Evolutionary conservation across 2,329 filamentous ascomycete species (phyloP).

Genomic region (Cytospora paraplurivora): DNA sequence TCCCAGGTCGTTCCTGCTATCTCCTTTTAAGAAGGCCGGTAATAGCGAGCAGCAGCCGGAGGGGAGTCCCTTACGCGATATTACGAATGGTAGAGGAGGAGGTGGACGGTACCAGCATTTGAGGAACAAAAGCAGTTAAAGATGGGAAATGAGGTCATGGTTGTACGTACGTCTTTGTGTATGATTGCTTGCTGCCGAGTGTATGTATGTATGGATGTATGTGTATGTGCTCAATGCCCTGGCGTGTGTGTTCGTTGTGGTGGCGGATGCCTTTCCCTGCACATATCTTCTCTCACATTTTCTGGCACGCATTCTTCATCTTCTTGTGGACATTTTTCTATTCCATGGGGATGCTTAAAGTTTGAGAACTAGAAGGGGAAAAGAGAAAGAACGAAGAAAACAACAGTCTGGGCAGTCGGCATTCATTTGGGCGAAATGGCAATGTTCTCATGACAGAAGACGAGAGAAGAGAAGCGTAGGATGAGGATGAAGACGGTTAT

Average conservation of each 20-base stretch:
- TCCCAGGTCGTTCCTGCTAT: slow-evolving; percentile 36
- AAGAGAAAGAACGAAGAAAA: background rate
- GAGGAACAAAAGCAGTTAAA: slow-evolving; percentile 20
- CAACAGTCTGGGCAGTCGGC: background rate
- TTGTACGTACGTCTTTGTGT: slow-evolving; percentile 25
- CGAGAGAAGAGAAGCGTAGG: slow-evolving; percentile 32
- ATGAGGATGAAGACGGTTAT: slow-evolving; percentile 33
- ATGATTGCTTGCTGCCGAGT: slow-evolving; percentile 14
- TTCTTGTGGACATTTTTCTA: slow-evolving; percentile 7
- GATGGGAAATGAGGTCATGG: slow-evolving; percentile 28
- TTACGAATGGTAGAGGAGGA: slow-evolving; percentile 32
- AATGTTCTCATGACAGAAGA: slow-evolving; percentile 29
- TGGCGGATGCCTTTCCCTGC: slow-evolving; percentile 4
- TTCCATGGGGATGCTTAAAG: slow-evolving; percentile 30
- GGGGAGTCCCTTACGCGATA: slow-evolving; percentile 23
- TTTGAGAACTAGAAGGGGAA: background rate
- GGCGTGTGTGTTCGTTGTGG: slow-evolving; percentile 9
- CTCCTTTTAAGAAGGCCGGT: slow-evolving; percentile 29
- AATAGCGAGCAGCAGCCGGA: slow-evolving; percentile 11
- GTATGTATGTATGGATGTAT: slow-evolving; percentile 23
- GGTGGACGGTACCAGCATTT: slow-evolving; percentile 15
- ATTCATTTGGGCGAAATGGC: background rate
- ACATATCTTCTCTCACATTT: background rate
- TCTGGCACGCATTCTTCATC: slow-evolving; percentile 11
- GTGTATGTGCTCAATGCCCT: slow-evolving; percentile 22